Conservation (phyloP, 108 stramenopile genomes). For the Cyclotella choctawhatcheeana region DNA sequence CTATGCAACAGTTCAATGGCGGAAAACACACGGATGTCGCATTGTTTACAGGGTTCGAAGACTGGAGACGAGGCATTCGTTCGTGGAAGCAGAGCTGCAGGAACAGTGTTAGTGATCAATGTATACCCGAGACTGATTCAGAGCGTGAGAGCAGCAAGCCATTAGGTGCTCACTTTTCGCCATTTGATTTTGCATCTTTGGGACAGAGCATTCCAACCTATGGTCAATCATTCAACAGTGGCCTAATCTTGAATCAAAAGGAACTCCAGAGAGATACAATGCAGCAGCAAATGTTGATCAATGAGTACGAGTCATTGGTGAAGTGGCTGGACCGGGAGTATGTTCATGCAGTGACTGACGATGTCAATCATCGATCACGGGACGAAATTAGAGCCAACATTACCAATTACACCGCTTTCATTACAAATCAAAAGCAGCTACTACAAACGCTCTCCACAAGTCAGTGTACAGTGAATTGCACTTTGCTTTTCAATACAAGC, state of each 20-base stretch:
- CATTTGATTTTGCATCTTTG: constrained; percentile 49
- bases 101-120: constrained; percentile 15
- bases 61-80: constrained; percentile 58
- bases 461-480: constrained; percentile 60
- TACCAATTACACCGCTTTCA: constrained; percentile 32
- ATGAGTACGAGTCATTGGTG: constrained; percentile 27
- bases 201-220: constrained; percentile 49
- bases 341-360: constrained; percentile 43
- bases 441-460: constrained; percentile 39
- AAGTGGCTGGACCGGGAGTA: constrained; percentile 52
- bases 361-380: constrained; percentile 46
- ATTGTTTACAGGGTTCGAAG: constrained; percentile 66
- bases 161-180: constrained; percentile 55
- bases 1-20: constrained; percentile 53
- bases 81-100: constrained; percentile 34
- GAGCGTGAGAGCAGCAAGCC: constrained; percentile 16
- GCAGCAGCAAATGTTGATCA: constrained; percentile 39
- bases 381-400: constrained; percentile 35
- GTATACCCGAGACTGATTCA: constrained; percentile 22
- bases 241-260: constrained; percentile 54
- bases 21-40: constrained; percentile 45
- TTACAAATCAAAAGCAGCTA: constrained; percentile 23
- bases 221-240: constrained; percentile 47
- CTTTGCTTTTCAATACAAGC: constrained; percentile 79
- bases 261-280: constrained; percentile 39